These are phyloP conservation scores for Phytophthora pini DNA, from an alignment of 352 stramenopile species.

Conservation along the genomic window DNA sequence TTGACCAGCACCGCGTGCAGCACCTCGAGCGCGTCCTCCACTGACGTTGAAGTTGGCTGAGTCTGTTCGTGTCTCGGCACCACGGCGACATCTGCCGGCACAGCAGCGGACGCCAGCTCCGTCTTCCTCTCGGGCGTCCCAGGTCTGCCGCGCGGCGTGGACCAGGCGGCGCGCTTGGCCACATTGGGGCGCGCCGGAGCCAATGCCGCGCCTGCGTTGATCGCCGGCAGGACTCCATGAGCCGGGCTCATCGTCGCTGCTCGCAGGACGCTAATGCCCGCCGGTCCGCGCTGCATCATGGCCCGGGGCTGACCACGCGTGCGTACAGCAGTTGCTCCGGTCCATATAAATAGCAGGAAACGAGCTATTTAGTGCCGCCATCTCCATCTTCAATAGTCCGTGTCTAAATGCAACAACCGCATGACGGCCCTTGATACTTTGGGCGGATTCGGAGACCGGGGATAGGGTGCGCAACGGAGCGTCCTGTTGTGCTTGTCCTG, in stretches of 20 bases:
- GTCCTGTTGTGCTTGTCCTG: conserved; percentile 25
- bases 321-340: neutral
- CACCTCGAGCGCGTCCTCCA: conserved; percentile 34
- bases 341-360: conserved; percentile 26
- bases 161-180: conserved; percentile 36
- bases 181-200: conserved; percentile 29
- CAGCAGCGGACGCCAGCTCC: neutral
- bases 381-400: neutral
- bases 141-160: conserved; percentile 20
- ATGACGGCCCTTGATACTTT: conserved; percentile 3
- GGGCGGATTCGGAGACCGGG: no score
- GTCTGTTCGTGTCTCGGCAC: conserved; percentile 9
- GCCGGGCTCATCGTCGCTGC: neutral
- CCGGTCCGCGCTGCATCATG: conserved; percentile 3
- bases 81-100: conserved; percentile 5
- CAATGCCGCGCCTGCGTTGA: conserved; percentile 4
- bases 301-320: conserved; percentile 3
- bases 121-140: conserved; percentile 4
- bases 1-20: conserved; percentile 29
- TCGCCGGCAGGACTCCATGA: conserved; percentile 12
- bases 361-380: neutral
- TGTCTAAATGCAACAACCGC: conserved; percentile 6
- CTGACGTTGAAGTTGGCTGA: conserved; percentile 19
- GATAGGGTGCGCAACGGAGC: conserved; percentile 8
- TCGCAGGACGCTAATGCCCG: no score